A percentile compares a stretch with the other conserved stretches of the same genome.
Conservation (phyloP, 495 filamentous ascomycete species). For the Tuber calosporum region DNA sequence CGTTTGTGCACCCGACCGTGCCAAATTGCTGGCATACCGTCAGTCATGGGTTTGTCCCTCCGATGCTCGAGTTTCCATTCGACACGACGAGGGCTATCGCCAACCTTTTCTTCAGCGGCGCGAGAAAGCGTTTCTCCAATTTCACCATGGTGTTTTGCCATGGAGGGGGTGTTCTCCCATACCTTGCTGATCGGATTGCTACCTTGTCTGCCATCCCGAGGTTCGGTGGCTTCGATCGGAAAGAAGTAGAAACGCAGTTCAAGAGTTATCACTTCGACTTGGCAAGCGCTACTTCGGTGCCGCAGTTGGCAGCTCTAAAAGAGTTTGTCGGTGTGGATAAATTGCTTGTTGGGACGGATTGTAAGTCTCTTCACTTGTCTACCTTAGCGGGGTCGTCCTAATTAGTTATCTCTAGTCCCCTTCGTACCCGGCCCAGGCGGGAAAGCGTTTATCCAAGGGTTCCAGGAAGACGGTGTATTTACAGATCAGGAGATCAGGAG, state of each 20-base stretch:
- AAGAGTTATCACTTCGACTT: conserved; percentile 18
- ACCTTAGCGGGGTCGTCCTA: neutral
- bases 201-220: conserved; percentile 34
- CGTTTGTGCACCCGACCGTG: conserved; percentile 53
- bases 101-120: conserved; percentile 50
- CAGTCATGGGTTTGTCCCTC: conserved; percentile 36
- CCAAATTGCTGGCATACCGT: conserved; percentile 43
- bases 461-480: neutral
- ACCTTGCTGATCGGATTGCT: conserved; percentile 46
- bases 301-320: conserved; percentile 15
- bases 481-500: neutral
- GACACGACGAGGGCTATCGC: conserved; percentile 49
- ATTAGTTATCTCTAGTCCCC: neutral
- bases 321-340: conserved; percentile 6
- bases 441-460: neutral
- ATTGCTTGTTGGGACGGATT: conserved; percentile 17
- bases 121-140: conserved; percentile 44
- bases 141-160: conserved; percentile 51
- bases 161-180: conserved; percentile 47
- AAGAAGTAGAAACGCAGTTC: conserved; percentile 9
- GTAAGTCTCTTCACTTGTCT: conserved; percentile 3
- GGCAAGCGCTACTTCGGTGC: conserved; percentile 6
- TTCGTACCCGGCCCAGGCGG: neutral
- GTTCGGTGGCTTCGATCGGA: conserved; percentile 23
- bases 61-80: conserved; percentile 54